Evolutionary conservation across 2,329 filamentous ascomycete genomes (phyloP).

Genomic region (Aspergillus novofumigatus): DNA sequence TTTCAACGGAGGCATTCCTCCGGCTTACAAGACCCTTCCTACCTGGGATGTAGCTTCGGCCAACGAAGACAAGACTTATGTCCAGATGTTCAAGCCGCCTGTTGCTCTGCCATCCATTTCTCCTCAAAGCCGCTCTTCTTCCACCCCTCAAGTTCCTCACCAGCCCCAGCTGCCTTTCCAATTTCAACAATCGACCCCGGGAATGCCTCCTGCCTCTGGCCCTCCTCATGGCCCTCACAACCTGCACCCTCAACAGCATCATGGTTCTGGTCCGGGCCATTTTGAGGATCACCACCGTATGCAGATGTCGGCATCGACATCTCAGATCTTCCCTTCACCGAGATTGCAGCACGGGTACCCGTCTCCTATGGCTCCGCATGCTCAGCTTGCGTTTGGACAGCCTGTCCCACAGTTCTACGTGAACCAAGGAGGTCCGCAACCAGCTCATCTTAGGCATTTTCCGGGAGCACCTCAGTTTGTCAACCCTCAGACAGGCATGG

Average conservation of each 20-base stretch:
- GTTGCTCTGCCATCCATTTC: slow-evolving; percentile 59
- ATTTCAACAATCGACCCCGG: slow-evolving; percentile 69
- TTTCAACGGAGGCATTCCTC: slow-evolving; percentile 76
- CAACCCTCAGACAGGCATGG: slow-evolving; percentile 68
- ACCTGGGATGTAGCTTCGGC: slow-evolving; percentile 73
- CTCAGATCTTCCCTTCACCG: slow-evolving; percentile 81
- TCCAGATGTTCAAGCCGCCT: slow-evolving; percentile 71
- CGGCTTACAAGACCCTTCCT: slow-evolving; percentile 76
- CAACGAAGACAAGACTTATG: slow-evolving; percentile 72
- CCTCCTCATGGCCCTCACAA: slow-evolving; percentile 75
- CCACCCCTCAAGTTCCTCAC: slow-evolving; percentile 68
- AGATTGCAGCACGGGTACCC: slow-evolving; percentile 69
- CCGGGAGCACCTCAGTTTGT: slow-evolving; percentile 71
- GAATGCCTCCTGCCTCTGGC: slow-evolving; percentile 63
- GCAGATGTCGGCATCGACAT: slow-evolving; percentile 76
- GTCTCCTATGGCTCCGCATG: slow-evolving; percentile 63
- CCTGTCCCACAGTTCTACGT: slow-evolving; percentile 68
- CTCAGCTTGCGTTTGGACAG: slow-evolving; percentile 67
- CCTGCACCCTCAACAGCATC: slow-evolving; percentile 71
- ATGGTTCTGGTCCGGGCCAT: slow-evolving; percentile 63
- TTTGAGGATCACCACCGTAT: slow-evolving; percentile 81
- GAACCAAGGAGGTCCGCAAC: slow-evolving; percentile 65
- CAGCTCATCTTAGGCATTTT: slow-evolving; percentile 66
- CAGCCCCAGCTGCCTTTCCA: slow-evolving; percentile 82
- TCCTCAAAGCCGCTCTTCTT: slow-evolving; percentile 60